phyloP scores from a whole-genome alignment of 2,329 filamentous ascomycete species.

The Pyrenochaeta sp. region DNA sequence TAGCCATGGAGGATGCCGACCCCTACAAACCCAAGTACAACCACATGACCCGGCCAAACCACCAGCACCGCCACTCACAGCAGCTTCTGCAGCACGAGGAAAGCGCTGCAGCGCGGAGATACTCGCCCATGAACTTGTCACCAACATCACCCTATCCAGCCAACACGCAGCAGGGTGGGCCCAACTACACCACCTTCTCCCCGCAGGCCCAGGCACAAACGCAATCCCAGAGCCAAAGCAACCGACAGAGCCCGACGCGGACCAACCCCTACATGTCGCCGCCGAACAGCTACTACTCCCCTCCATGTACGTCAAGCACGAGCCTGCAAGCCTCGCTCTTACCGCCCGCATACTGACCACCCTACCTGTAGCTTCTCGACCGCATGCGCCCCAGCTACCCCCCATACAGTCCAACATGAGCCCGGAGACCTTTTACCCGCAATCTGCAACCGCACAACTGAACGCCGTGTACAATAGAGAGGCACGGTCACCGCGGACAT shows the following conservation, averaged over 20 bases:
- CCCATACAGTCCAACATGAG: slow-evolving; percentile 76
- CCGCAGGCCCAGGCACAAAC: slow-evolving; percentile 42
- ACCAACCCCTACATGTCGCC: slow-evolving; percentile 66
- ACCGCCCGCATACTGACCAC: slow-evolving; percentile 31
- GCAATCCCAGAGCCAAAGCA: slow-evolving; percentile 50
- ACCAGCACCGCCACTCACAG: slow-evolving; percentile 78
- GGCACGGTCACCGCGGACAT: slow-evolving; percentile 57
- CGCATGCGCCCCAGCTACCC: slow-evolving; percentile 74
- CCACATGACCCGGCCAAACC: slow-evolving; percentile 74
- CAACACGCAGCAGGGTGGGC: slow-evolving; percentile 62
- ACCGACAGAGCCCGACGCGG: slow-evolving; percentile 82
- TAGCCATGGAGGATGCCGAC: slow-evolving; percentile 85
- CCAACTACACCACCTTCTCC: slow-evolving; percentile 54
- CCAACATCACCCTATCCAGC: slow-evolving; percentile 79
- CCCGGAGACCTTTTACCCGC: slow-evolving; percentile 74
- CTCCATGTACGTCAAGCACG: slow-evolving; percentile 58
- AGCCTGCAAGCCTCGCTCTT: slow-evolving; percentile 10
- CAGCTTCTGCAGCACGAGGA: slow-evolving; percentile 77
- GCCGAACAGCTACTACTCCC: slow-evolving; percentile 66
- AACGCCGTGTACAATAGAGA: slow-evolving; percentile 71
- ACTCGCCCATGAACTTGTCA: slow-evolving; percentile 95
- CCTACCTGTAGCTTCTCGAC: slow-evolving; percentile 50
- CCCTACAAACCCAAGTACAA: slow-evolving; percentile 88
- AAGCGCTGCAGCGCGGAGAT: slow-evolving; percentile 85
- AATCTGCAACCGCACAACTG: slow-evolving; percentile 73